Percentiles rank a stretch among this genome's conserved stretches.
These are phyloP conservation scores for Effrenium voratum DNA, from an alignment of 73 alveolate genomes.

Conservation along the genomic window DNA sequence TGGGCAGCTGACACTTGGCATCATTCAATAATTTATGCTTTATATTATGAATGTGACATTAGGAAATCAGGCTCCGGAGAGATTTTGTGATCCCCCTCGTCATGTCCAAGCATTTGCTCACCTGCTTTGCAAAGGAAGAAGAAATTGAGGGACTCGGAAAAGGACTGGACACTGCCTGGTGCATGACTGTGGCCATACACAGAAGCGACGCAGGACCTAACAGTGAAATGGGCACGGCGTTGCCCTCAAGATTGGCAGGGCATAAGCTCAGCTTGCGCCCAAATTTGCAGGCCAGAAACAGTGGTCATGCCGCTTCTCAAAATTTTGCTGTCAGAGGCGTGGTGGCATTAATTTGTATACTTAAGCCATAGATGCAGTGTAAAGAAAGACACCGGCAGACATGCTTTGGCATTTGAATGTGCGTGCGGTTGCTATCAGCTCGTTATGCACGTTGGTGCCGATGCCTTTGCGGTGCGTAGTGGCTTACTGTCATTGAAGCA, in stretches of 20 bases:
- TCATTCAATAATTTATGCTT: background rate
- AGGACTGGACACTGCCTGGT: background rate
- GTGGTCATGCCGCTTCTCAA: conserved; percentile 85
- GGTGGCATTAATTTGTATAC: too few species aligned
- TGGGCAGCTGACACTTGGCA: conserved; percentile 64
- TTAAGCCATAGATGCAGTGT: too few species aligned
- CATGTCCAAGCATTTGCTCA: background rate
- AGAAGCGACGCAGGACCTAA: conserved; percentile 20
- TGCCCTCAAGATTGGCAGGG: background rate
- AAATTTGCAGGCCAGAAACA: conserved; percentile 17
- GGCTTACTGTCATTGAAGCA: too few species aligned
- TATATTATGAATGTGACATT: too few species aligned
- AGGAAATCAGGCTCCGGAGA: background rate
- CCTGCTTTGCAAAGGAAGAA: conserved; percentile 29
- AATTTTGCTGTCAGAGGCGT: conserved; percentile 52
- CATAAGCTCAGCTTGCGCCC: background rate
- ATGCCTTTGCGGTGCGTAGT: too few species aligned
- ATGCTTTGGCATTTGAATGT: too few species aligned
- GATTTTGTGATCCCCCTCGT: background rate
- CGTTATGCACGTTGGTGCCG: too few species aligned
- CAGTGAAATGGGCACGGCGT: conserved; percentile 79
- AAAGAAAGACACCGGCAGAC: too few species aligned
- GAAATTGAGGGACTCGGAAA: conserved; percentile 58
- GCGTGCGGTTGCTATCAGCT: too few species aligned
- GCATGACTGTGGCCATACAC: background rate